Evolutionary conservation across 352 stramenopile species (phyloP).

Genomic region (Globisporangium solare): DNA sequence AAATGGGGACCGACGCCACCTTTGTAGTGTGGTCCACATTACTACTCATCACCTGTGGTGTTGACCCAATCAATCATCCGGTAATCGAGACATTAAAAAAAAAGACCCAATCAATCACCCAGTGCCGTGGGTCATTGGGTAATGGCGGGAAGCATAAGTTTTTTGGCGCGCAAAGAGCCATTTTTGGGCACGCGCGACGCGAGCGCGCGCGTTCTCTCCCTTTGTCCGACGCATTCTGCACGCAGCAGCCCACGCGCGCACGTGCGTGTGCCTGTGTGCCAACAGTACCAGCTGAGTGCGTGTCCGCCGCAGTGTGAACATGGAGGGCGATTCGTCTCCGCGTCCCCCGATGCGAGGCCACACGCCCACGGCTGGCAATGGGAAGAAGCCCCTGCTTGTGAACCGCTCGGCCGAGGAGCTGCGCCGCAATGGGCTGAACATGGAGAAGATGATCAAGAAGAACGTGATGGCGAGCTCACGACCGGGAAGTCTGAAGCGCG

Average conservation of each 20-base stretch:
- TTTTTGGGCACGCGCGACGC: not conserved
- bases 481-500: constrained; percentile 54
- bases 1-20: not conserved
- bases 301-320: not conserved
- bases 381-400: constrained; percentile 17
- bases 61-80: no score
- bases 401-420: constrained; percentile 36
- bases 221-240: not conserved
- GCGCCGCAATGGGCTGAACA: constrained; percentile 65
- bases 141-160: not conserved
- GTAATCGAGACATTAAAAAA: no score
- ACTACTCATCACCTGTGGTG: no score
- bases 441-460: constrained; percentile 87
- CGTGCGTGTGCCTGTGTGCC: not conserved
- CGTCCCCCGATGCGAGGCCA: constrained; percentile 2
- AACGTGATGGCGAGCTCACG: constrained; percentile 56
- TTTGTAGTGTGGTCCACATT: not conserved
- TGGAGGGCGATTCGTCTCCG: constrained; percentile 14
- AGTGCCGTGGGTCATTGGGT: not conserved
- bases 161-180: not conserved
- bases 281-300: not conserved
- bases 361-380: constrained; percentile 1
- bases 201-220: not conserved
- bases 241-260: not conserved
- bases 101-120: no score